Evolutionary conservation across 208 protist genomes (phyloP).

Genomic region (Trypanosoma avium): DNA sequence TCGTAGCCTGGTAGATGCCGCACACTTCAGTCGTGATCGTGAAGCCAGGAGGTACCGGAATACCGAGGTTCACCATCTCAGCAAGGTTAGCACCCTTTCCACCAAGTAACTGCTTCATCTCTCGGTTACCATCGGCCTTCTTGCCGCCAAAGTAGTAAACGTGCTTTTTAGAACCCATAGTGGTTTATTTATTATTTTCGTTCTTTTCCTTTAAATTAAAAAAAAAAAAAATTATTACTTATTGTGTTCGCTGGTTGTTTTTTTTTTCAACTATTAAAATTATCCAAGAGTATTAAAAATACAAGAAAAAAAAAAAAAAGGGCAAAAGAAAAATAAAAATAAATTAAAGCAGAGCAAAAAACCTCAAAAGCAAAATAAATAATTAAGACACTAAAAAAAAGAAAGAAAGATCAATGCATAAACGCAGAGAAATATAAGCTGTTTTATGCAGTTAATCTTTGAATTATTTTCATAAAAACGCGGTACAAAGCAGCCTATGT

Average conservation of each 20-base stretch:
- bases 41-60: constrained; percentile 93
- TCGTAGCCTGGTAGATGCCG: constrained; percentile 63
- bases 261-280: too few relatives aligned
- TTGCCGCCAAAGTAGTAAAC: constrained; percentile 83
- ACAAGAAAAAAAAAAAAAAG: constrained; percentile 15
- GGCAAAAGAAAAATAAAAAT: not conserved
- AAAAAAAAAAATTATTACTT: too few relatives aligned
- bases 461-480: too few relatives aligned
- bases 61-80: constrained; percentile 92
- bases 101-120: constrained; percentile 92
- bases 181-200: too few relatives aligned
- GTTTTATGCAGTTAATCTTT: too few relatives aligned
- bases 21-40: constrained; percentile 93
- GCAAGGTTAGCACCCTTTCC: constrained; percentile 94
- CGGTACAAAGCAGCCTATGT: too few relatives aligned
- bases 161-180: constrained; percentile 55
- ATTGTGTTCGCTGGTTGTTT: too few relatives aligned
- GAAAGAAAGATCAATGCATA: constrained; percentile 1
- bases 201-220: too few relatives aligned
- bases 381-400: constrained; percentile 22
- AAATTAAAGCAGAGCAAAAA: constrained; percentile 8
- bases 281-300: too few relatives aligned
- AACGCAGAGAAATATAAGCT: too few relatives aligned
- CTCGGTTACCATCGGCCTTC: constrained; percentile 78
- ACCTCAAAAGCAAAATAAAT: constrained; percentile 22